These are phyloP conservation scores for Aquilaria sinensis DNA, from an alignment of 345 rosid species.

Conservation along the genomic window DNA sequence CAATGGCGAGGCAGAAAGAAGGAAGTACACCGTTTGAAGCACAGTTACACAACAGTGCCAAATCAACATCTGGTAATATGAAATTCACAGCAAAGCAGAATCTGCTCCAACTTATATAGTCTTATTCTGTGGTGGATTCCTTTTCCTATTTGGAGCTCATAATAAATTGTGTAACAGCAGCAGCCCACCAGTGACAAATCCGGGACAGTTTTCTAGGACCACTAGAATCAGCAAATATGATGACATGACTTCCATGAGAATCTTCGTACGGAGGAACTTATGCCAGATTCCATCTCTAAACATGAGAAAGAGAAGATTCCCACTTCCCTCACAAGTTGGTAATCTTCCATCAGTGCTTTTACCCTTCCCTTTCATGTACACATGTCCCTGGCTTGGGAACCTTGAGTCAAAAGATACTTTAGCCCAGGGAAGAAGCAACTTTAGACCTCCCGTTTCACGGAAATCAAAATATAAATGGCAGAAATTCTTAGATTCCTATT, in stretches of 20 bases:
- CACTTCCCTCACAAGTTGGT: background rate
- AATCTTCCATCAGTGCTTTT: background rate
- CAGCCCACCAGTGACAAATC: too few species aligned
- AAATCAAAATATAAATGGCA: constrained; percentile 14
- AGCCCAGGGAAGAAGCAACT: constrained; percentile 2
- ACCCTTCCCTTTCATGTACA: constrained; percentile 4
- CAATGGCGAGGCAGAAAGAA: too few species aligned
- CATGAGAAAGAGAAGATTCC: constrained; percentile 10
- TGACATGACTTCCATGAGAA: constrained; percentile 1
- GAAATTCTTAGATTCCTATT: constrained; percentile 6
- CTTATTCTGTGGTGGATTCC: constrained; percentile 7
- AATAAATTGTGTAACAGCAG: background rate
- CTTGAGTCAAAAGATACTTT: constrained; percentile 3
- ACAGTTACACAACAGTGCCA: too few species aligned
- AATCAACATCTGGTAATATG: too few species aligned
- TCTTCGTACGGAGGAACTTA: constrained; percentile 2
- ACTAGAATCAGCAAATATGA: constrained; percentile 1
- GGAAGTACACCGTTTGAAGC: too few species aligned
- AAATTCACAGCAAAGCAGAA: background rate
- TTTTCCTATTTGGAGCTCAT: constrained; percentile 1
- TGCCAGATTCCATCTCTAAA: constrained; percentile 18
- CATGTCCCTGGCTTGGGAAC: constrained; percentile 20
- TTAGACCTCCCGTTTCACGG: constrained; percentile 11
- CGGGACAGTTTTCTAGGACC: constrained; percentile 1
- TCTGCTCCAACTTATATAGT: constrained; percentile 6